Base-by-base conservation (phyloP, 176 grass and related monocot genomes). In the Phoenix roebelenii region DNA sequence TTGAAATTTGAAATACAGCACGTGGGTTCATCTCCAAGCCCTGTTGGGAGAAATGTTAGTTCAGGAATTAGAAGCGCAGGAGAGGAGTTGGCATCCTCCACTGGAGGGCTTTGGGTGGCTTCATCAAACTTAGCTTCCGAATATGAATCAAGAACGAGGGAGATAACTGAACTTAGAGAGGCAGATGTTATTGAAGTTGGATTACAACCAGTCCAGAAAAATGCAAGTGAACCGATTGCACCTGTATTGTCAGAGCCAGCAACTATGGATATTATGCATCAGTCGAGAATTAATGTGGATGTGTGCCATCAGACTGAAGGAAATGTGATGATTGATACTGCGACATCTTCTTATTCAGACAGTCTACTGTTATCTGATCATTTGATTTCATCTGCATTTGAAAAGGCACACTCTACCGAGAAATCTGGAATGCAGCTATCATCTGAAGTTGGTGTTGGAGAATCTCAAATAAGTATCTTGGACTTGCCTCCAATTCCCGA, bases 311-410 rank as follows among this genome's bases (percentile, higher is more conserved):
- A 52, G 55, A 20, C 68, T 23, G 73, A 73, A 61, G 50, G 72
- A 70, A 55, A 26, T 69, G 54, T 66, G 67, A 61, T 54, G 68
- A 51, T 44, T 80, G 73, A 70, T 58, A 6, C 15, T 59, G 24
- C 25, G 30, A 22, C 5, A n/a, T 51, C 64, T 57, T 69, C 76
- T 50, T 80, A 70, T 77, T 54, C 72, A 55, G 69, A 77, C 25
- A 51, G 35, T 44, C 12, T 12, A 44, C 10, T 44, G 35, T 2
- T 44, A 9, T 44, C 35, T 44, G 7, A 44, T 44, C 7, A 70
- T 70, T 74, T 49, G 55, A 75, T 55, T 49, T 54, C 51, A 55
- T 67, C 32, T 67, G 69, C 54, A 57, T 58, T 39, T 9, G 28
- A 58, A 54, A 22, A 25, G 14, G n/a, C 53, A 44, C 18, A 28